Percentiles rank a stretch among this genome's conserved stretches.
Conservation (phyloP, 2,329 filamentous ascomycete species). For the Alternaria solani region DNA sequence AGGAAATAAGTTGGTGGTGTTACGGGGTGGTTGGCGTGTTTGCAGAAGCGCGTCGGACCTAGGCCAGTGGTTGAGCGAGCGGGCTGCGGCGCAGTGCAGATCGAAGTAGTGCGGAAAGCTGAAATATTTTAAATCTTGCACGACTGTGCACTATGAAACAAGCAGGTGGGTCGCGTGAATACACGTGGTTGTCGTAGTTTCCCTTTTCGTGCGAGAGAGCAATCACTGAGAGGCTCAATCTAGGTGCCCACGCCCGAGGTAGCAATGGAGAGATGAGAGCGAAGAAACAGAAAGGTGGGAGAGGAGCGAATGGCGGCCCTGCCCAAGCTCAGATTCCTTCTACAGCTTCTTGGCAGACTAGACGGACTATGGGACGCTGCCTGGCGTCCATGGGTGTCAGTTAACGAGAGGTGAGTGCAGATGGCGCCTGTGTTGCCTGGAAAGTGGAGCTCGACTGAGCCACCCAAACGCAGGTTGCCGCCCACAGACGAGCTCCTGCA, state of each 20-base stretch:
- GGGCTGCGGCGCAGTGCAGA: conserved; percentile 8
- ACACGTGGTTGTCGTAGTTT: conserved; percentile 11
- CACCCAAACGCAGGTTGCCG: conserved; percentile 11
- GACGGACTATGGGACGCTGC: conserved; percentile 19
- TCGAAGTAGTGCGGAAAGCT: neutral
- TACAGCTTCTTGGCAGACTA: conserved; percentile 21
- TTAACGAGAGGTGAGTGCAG: conserved; percentile 15
- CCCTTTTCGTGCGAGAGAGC: conserved; percentile 4
- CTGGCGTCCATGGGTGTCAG: conserved; percentile 8
- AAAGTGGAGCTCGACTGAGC: conserved; percentile 23
- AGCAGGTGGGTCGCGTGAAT: neutral
- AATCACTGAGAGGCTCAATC: conserved; percentile 2
- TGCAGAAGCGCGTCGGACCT: neutral
- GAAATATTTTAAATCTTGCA: neutral
- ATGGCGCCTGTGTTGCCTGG: conserved; percentile 30
- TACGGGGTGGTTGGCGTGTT: neutral
- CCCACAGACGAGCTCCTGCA: neutral
- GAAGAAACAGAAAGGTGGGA: conserved; percentile 4
- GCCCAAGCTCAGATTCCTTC: conserved; percentile 1
- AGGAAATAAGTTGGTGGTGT: neutral
- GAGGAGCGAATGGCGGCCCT: conserved; percentile 2
- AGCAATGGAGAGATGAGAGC: conserved; percentile 12
- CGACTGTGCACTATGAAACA: neutral
- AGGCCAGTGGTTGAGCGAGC: conserved; percentile 11
- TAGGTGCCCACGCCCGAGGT: neutral